These are phyloP conservation scores for Calocybe gambosa DNA, from an alignment of 1,284 basidiomycete genomes.

Conservation along the genomic window DNA sequence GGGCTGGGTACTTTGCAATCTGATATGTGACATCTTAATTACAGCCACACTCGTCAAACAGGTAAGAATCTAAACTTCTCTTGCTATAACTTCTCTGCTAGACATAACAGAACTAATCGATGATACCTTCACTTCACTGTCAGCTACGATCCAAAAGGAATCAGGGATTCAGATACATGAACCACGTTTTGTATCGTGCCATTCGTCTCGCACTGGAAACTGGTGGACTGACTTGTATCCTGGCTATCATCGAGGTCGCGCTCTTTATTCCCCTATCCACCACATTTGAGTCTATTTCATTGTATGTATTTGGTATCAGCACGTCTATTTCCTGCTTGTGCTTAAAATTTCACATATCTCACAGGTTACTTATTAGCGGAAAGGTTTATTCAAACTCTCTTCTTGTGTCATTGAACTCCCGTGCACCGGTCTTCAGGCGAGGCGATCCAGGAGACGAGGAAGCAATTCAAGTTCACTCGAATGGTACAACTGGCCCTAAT, in stretches of 20 bases:
- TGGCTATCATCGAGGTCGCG: neutral
- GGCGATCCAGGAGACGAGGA: too few relatives aligned
- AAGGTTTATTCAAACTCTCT: neutral
- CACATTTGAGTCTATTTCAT: neutral
- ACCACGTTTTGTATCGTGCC: constrained; percentile 1
- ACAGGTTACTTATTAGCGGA: too few relatives aligned
- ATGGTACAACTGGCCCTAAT: too few relatives aligned
- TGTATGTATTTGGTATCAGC: neutral
- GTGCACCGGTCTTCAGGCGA: neutral
- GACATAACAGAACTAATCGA: neutral
- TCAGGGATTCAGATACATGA: neutral
- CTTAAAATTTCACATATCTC: too few relatives aligned
- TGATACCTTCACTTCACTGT: neutral
- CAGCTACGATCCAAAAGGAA: neutral
- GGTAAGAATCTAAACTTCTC: too few relatives aligned
- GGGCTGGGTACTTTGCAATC: neutral
- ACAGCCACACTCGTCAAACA: neutral
- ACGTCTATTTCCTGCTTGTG: too few relatives aligned
- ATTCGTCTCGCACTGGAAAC: constrained; percentile 2
- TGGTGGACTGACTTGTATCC: neutral
- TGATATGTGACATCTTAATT: neutral
- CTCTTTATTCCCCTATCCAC: neutral
- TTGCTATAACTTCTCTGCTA: too few relatives aligned
- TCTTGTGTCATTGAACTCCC: neutral
- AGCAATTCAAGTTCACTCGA: too few relatives aligned